Evolutionary conservation across 257 asterid genomes (phyloP), one percentile per base, ranked within the genome.

Genomic region (Lycium barbarum): DNA sequence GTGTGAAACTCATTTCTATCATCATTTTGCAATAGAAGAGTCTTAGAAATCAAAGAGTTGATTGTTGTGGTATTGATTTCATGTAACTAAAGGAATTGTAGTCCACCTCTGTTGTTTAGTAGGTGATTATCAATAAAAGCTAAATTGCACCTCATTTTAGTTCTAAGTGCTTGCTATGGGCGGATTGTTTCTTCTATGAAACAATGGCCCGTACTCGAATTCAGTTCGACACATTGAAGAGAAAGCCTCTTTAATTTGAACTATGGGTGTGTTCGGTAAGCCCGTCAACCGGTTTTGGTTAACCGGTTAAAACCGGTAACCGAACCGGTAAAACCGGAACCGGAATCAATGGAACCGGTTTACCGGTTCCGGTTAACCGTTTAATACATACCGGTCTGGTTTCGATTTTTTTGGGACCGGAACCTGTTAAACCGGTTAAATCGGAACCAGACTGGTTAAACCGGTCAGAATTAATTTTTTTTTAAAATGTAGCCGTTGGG

Each of bases 31-130:
- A 13, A 26, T 7, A 26, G 53, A 76, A 51, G 82, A 76, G 26
- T 76, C 40, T 13, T 76, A 53, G 26, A 14, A 76, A 26, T 76
- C 63, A 7, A 76, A 22, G 82, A 51, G 6, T 49, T 51, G 63
- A 49, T 74, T 76, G 63, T 3, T 22, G 63, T 51, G 82, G 82
- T 22, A 17, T 71, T 71, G 79, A 72, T 43, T 18, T n/a, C 18
- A 72, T 43, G 57, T 9, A 35, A 51, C 14, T 51, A 73, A 20
- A 20, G 43, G 81, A 76, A 76, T 17, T 38, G 36, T 11, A 7
- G 63, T 51, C 63, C 47, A 76, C 0, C 40, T 76, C 5, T 76
- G 15, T 0, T 76, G 63, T 53, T 53, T 76, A 26, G 20, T 36
- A 22, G 11, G 22, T 45, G 40, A 14, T 51, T 3, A 49, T 76